Evolutionary conservation across 306 rosid genomes (phyloP), one percentile per base, ranked within the genome.

Genomic region (Quercus mongolica): DNA sequence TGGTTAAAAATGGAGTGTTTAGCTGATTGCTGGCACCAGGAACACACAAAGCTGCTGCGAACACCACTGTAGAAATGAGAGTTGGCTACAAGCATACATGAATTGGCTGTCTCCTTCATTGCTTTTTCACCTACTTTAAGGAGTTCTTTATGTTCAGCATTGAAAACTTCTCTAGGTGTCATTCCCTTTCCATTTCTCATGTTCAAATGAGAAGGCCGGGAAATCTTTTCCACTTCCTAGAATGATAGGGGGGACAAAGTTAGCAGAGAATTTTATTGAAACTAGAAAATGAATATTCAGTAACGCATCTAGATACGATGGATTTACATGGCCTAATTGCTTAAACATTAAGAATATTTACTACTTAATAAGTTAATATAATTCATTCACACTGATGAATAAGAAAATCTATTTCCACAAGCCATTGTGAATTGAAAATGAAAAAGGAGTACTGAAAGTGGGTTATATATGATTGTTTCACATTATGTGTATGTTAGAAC

Each of bases 31-130:
- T 26, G 0, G 44, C 28, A 33, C 54, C 63, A 0, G 69, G 69
- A 31, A 52, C 63, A 5, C 69, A 35, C 1, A 79, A 28, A 4
- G 82, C 67, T 4, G 77, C 56, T 3, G 65, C 57, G n/a, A 73
- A 54, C 3, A 69, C 74, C 1, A 80, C 20, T 0, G 76, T n/a
- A 41, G 75, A 51, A 67, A 68, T 28, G 23, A 80, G 71, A 7
- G 79, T 49, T n/a, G 76, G 76, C 75, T 49, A 80, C 71, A 28
- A 80, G 19, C 83, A 80, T 80, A 74, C 71, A 28, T 41, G 25
- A 78, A 74, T 74, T 57, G 5, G 71, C 56, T 28, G 19, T 69
- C 30, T 4, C 71, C 56, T 67, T 74, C 2, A 21, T 69, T 5
- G 25, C 5, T 1, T 1, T 3, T 44, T 68, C 33, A 0, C 33